Evolutionary conservation across 2,329 filamentous ascomycete species (phyloP).

Genomic region (Fusarium gaditjirri): DNA sequence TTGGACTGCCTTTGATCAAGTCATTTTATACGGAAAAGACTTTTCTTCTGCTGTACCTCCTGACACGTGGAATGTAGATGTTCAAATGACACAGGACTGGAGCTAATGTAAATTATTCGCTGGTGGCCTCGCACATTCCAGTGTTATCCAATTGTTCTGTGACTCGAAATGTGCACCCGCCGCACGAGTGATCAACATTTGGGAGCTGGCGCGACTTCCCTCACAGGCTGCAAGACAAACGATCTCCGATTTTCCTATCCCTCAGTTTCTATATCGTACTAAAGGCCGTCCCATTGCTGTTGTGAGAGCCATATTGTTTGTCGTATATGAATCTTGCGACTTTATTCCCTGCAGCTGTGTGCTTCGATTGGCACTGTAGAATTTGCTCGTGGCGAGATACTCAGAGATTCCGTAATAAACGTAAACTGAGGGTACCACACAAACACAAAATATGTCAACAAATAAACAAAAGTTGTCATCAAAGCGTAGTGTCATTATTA

Average conservation of each 20-base stretch:
- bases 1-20: not conserved
- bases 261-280: accelerated
- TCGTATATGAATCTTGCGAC: too few species aligned
- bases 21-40: accelerated
- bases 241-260: accelerated
- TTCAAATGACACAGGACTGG: accelerated
- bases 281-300: accelerated
- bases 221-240: too few species aligned
- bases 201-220: accelerated
- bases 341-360: not conserved
- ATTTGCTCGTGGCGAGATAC: not conserved
- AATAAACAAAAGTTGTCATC: accelerated
- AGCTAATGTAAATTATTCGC: accelerated
- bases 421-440: accelerated
- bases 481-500: not conserved
- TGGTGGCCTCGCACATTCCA: accelerated
- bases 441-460: not conserved
- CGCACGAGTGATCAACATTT: not conserved
- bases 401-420: not conserved
- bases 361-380: accelerated
- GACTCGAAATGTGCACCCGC: too few species aligned
- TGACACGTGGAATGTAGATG: accelerated
- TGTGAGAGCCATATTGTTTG: accelerated
- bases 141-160: accelerated
- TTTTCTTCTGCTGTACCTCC: not conserved